Evolutionary conservation across 139 green algal genomes (phyloP).

Genomic region (Chlorella sorokiniana): DNA sequence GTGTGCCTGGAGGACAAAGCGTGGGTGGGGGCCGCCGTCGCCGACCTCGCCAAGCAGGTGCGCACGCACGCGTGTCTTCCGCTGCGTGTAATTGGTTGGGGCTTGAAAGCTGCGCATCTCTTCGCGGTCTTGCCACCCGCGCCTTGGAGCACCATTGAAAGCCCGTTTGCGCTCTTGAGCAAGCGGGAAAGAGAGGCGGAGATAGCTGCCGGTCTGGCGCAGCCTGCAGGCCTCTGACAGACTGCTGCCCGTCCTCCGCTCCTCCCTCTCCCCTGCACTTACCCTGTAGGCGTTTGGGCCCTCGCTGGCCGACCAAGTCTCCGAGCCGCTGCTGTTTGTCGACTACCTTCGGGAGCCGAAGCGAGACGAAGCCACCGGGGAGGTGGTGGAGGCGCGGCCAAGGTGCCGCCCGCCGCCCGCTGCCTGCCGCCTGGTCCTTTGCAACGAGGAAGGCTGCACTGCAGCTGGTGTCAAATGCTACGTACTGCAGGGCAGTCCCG

Average conservation of each 20-base stretch:
- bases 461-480: background rate
- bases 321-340: conserved; percentile 90
- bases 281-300: conserved; percentile 58
- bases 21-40: conserved; percentile 77
- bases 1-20: conserved; percentile 84
- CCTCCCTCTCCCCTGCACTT: background rate
- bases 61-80: too few relatives aligned
- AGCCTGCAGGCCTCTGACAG: too few relatives aligned
- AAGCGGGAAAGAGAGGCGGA: too few relatives aligned
- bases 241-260: background rate
- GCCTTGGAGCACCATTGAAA: too few relatives aligned
- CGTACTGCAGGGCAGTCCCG: too few relatives aligned
- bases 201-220: too few relatives aligned
- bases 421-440: background rate
- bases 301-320: conserved; percentile 71
- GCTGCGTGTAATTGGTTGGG: too few relatives aligned
- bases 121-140: too few relatives aligned
- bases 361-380: conserved; percentile 84
- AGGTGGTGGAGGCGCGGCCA: conserved; percentile 76
- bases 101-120: background rate
- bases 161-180: too few relatives aligned
- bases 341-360: conserved; percentile 91
- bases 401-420: conserved; percentile 6
- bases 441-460: background rate
- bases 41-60: conserved; percentile 63